Base-by-base conservation (phyloP, 805 yeast species). In the Jamesozyma gamospora region DNA sequence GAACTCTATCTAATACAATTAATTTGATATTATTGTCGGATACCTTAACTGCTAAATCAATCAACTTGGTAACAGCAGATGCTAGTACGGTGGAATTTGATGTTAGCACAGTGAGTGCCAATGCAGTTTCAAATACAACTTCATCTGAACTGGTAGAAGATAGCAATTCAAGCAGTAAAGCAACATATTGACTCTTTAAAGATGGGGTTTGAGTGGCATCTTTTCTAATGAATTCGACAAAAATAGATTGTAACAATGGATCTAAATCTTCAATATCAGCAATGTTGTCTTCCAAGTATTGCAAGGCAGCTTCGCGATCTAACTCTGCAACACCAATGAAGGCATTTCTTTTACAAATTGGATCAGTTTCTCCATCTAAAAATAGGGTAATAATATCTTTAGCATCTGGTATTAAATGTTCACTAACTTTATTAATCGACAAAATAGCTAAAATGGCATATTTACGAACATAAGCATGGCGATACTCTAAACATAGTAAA, bases 401-500 rank as follows among this genome's bases (percentile, higher is more conserved):
- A n/a, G 96, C 95, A 65, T 94, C 98, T 6, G 98, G 98, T 34
- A 85, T 73, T 58, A 92, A 73, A 64, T 83, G 90, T 31, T 82
- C 87, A 27, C 94, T 78, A 38, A 82, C 88, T 57, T 78, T 71
- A 62, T 74, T 82, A 51, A 92, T 84, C 18, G 94, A 78, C 52
- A 73, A 75, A 43, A 92, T 76, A 32, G 97, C 95, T 63, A 90
- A 81, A 17, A 86, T 88, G 6, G 98, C 98, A 59, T 92, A 90
- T 63, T 92, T 92, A 60, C 99, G 80, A 46, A 92, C 98, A 56
- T 94, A 92, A 9, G 97, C 95, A 64, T 92, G 97, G 51, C 98
- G 82, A 65, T 92, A 96, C 50, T 85, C 95, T 52, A 94, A 70
- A 66, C 96, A 87, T 42, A 77, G 77, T 54, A 96, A 77, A 34